Percentiles rank a stretch among this genome's conserved stretches.
These are phyloP conservation scores for Sclerotiophoma versabilis DNA, from an alignment of 2,329 filamentous ascomycete species.

Conservation along the genomic window DNA sequence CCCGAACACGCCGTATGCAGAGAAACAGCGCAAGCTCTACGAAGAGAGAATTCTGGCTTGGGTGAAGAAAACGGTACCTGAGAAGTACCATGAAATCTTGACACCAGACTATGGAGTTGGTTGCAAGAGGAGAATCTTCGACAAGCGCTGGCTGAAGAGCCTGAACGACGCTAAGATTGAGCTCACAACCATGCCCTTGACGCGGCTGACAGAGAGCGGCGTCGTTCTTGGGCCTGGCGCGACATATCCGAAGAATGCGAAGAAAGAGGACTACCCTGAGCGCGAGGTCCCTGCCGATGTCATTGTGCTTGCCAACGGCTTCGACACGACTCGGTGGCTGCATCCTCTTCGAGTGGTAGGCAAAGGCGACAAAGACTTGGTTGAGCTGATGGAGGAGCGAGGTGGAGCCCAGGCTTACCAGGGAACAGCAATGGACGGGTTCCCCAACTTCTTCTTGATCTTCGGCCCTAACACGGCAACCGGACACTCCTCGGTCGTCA, in stretches of 20 bases:
- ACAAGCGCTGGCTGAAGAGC: slow-evolving; percentile 62
- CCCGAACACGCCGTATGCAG: slow-evolving; percentile 49
- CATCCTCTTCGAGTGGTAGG: slow-evolving; percentile 63
- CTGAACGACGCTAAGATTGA: slow-evolving; percentile 63
- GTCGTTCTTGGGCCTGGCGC: slow-evolving; percentile 61
- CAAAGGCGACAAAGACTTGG: slow-evolving; percentile 57
- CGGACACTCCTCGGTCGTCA: slow-evolving; percentile 67
- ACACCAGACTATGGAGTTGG: slow-evolving; percentile 69
- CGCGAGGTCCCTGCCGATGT: slow-evolving; percentile 63
- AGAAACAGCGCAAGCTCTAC: slow-evolving; percentile 47
- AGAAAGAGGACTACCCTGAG: slow-evolving; percentile 39
- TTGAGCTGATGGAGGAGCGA: slow-evolving; percentile 64
- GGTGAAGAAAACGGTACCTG: slow-evolving; percentile 60
- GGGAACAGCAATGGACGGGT: slow-evolving; percentile 60
- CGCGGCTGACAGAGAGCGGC: slow-evolving; percentile 57
- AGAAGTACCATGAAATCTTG: slow-evolving; percentile 67
- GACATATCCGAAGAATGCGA: slow-evolving; percentile 54
- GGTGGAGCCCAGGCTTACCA: slow-evolving; percentile 70
- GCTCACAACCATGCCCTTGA: slow-evolving; percentile 60
- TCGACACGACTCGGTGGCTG: slow-evolving; percentile 63
- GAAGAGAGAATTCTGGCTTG: slow-evolving; percentile 55
- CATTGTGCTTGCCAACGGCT: slow-evolving; percentile 69
- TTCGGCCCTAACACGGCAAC: slow-evolving; percentile 70
- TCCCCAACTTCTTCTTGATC: slow-evolving; percentile 69
- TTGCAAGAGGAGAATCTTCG: slow-evolving; percentile 70